phyloP scores from a whole-genome alignment of 176 grass and related monocot species.

The Hordeum vulgare region DNA sequence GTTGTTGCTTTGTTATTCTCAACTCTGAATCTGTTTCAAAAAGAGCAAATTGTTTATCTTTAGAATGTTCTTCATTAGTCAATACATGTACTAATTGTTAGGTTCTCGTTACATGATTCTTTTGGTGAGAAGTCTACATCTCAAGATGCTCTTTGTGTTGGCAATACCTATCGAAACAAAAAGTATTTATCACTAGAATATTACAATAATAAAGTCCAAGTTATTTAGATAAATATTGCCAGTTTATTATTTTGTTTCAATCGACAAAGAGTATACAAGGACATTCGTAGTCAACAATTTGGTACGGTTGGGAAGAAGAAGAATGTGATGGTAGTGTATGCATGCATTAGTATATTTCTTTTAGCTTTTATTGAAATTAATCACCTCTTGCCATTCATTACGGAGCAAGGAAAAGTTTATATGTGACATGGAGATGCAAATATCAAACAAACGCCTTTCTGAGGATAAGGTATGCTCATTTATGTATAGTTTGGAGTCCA shows the following conservation, averaged over 20 bases:
- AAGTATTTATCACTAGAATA: neutral
- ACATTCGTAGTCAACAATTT: neutral
- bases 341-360: neutral
- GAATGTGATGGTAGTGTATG: neutral
- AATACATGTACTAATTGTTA: no score
- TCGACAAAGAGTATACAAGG: neutral
- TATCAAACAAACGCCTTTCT: neutral
- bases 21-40: no score
- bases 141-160: neutral
- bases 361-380: neutral
- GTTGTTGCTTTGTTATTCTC: no score
- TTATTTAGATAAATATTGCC: neutral
- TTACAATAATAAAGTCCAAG: neutral
- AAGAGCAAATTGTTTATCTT: no score
- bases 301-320: neutral
- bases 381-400: neutral
- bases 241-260: neutral
- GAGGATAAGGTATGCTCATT: neutral
- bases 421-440: neutral
- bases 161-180: neutral
- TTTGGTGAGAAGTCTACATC: neutral
- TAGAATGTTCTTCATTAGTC: no score
- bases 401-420: neutral
- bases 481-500: no score
- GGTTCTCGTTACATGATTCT: no score